Evolutionary conservation across 768 basidiomycete species (phyloP), one percentile per base, ranked within the genome.

Genomic region (Termitomyces sp.): DNA sequence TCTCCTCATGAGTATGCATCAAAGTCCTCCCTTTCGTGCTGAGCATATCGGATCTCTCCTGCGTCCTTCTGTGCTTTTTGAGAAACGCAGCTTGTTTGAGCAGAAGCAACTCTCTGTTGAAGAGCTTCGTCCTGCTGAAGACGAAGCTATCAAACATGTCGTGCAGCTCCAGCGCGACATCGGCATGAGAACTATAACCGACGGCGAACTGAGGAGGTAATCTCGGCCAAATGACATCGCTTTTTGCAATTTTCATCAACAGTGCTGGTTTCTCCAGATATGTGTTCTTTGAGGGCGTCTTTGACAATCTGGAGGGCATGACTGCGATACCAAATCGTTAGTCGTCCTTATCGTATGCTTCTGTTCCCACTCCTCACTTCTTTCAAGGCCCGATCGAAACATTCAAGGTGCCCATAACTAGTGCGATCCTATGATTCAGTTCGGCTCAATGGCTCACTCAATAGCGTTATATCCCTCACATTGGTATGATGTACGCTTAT

Each of bases 261-360:
- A 51, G 7, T 21, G 57, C 50, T 56, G 45, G 55, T 34, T 40
- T 11, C 32, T 51, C 5, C 64, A 84, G 84, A 60, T 72, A 72
- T 44, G 70, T 77, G 68, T 87, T 83, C 65, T 85, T 74, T 53
- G 82, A 87, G 45, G 85, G 85, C 19, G 82, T 87, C 30, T 85
- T 85, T 65, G 78, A 87, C 61, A 82, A 78, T 51, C 66, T 88
- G 40, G 79, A 83, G 48, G 85, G 85, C 46, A 85, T 87, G 80
- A 73, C 72, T 48, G 70, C 67, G 56, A 69, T 82, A 51, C 77
- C 78, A 6, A 74, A 77, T 40, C 73, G 82, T 83, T 53, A 34
- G 70, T 63, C 24, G 24, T 46, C 22, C 24, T n/a, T 52, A 40
- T 24, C 21, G 24, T 58, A 9, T n/a, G n/a, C 21, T 42, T 15